These are phyloP conservation scores for Periconia digitata DNA, from an alignment of 2,329 filamentous ascomycete species.

Conservation along the genomic window DNA sequence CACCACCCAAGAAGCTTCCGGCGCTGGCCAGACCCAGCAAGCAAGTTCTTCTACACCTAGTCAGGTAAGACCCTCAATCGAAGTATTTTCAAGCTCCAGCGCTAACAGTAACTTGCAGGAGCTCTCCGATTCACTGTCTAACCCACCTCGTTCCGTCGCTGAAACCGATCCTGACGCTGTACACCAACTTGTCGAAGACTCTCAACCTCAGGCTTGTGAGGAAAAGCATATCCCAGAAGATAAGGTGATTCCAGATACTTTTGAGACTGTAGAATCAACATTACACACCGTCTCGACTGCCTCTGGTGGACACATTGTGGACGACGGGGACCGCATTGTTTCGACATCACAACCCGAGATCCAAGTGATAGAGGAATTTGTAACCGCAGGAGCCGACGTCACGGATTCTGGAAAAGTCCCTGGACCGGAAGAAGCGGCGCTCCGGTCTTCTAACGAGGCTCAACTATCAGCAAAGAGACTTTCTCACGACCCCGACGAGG, in stretches of 20 bases:
- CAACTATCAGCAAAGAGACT: too few relatives aligned
- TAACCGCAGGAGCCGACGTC: neutral
- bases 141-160: slow-evolving; percentile 15
- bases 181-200: slow-evolving; percentile 11
- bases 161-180: slow-evolving; percentile 25
- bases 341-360: slow-evolving; percentile 1
- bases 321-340: neutral
- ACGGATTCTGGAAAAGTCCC: neutral
- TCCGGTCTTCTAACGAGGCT: too few relatives aligned
- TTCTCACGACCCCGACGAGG: too few relatives aligned
- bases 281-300: neutral
- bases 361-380: neutral
- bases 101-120: slow-evolving; percentile 16
- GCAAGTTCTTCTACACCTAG: slow-evolving; percentile 8
- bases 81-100: neutral
- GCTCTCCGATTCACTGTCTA: slow-evolving; percentile 11
- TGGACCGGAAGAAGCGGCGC: neutral
- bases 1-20: slow-evolving; percentile 21
- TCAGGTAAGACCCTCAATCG: slow-evolving; percentile 3
- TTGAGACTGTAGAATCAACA: slow-evolving; percentile 1
- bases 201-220: neutral
- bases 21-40: slow-evolving; percentile 4
- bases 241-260: slow-evolving; percentile 9
- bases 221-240: slow-evolving; percentile 3
- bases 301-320: neutral